A percentile compares a stretch with the other conserved stretches of the same genome.
These are phyloP conservation scores for Penicillium capsulatum DNA, from an alignment of 2,329 filamentous ascomycete species.

Conservation along the genomic window DNA sequence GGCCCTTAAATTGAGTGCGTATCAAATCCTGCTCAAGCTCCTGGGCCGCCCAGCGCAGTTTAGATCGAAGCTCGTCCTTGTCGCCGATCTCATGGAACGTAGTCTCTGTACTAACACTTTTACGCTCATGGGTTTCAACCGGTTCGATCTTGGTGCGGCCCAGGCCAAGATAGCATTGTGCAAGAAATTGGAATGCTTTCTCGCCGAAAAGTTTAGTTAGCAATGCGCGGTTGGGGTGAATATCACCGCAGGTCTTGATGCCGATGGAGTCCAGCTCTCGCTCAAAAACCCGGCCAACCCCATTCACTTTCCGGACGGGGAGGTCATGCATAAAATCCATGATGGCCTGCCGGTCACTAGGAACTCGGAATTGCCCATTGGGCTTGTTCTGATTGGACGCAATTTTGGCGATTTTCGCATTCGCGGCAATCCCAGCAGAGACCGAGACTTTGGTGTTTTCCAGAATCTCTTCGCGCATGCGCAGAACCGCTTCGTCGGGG, in stretches of 20 bases:
- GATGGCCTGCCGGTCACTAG: slow-evolving; percentile 67
- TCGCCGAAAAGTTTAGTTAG: slow-evolving; percentile 79
- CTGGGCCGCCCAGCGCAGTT: slow-evolving; percentile 74
- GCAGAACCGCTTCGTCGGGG: slow-evolving; percentile 69
- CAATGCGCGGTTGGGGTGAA: slow-evolving; percentile 70
- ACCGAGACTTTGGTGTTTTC: slow-evolving; percentile 78
- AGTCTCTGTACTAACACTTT: slow-evolving; percentile 88
- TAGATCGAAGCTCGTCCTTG: slow-evolving; percentile 64
- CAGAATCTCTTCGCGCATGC: slow-evolving; percentile 72
- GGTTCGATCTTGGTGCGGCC: slow-evolving; percentile 82
- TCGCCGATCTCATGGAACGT: slow-evolving; percentile 80
- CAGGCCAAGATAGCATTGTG: slow-evolving; percentile 78
- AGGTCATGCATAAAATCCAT: slow-evolving; percentile 81
- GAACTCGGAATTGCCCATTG: slow-evolving; percentile 80
- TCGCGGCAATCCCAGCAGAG: slow-evolving; percentile 89
- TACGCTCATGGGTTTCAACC: slow-evolving; percentile 83
- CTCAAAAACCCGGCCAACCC: slow-evolving; percentile 90
- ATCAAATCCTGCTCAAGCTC: slow-evolving; percentile 83
- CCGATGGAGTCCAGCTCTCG: slow-evolving; percentile 84
- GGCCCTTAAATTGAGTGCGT: slow-evolving; percentile 75
- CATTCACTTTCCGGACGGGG: slow-evolving; percentile 86
- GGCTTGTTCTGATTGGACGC: slow-evolving; percentile 95
- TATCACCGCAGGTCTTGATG: slow-evolving; percentile 81
- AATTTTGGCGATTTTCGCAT: slow-evolving; percentile 91
- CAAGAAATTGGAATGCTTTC: slow-evolving; percentile 82